A percentile compares a stretch with the other conserved stretches of the same genome.
Conservation (phyloP, 192 early-diverging fungal genomes). For the Dimargaris verticillata region DNA sequence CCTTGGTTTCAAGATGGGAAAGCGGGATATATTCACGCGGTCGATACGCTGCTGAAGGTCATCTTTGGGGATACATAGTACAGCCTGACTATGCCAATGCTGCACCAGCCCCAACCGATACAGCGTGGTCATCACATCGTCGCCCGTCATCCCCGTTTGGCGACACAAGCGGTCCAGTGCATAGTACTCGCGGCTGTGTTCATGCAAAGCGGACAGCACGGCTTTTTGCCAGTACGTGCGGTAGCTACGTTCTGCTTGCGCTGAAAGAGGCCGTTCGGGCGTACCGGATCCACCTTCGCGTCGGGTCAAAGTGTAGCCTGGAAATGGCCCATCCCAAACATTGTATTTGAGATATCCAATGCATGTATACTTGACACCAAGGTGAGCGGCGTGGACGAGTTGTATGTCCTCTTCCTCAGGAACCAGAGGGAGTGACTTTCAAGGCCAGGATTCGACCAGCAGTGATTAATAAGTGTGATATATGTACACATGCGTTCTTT, state of each 20-base stretch:
- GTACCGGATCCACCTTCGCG: conserved; percentile 53
- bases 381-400: too few species aligned
- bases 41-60: conserved; percentile 6
- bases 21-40: neutral
- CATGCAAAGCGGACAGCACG: conserved; percentile 33
- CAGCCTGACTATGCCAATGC: conserved; percentile 32
- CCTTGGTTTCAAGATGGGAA: neutral
- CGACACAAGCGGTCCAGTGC: conserved; percentile 32
- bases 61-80: conserved; percentile 26
- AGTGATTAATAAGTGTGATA: too few species aligned
- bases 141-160: conserved; percentile 45
- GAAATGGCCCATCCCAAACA: neutral
- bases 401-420: too few species aligned
- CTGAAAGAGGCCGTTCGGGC: conserved; percentile 78
- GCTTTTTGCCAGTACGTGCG: conserved; percentile 69
- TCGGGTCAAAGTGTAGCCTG: conserved; percentile 68
- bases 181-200: conserved; percentile 21
- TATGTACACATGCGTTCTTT: too few species aligned
- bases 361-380: too few species aligned
- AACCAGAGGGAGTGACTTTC: too few species aligned
- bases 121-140: conserved; percentile 55
- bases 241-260: conserved; percentile 65
- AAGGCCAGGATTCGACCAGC: too few species aligned
- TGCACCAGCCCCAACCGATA: conserved; percentile 37
- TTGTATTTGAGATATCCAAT: too few species aligned